Evolutionary conservation across 495 filamentous ascomycete species (phyloP).

Genomic region (Hypomontagnella monticulosa): DNA sequence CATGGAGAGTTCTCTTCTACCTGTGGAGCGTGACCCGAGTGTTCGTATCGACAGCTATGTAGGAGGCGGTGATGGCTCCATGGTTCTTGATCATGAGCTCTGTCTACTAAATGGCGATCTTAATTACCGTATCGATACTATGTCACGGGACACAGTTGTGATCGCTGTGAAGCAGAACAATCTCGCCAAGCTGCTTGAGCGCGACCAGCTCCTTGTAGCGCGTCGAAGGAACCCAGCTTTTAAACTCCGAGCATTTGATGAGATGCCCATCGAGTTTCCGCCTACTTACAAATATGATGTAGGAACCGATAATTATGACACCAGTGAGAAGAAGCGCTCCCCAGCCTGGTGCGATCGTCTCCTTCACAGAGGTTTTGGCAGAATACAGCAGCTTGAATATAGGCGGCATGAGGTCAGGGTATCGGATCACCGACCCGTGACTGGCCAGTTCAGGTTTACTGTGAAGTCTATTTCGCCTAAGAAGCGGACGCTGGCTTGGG

Average conservation of each 20-base stretch:
- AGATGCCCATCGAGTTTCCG: conserved; percentile 86
- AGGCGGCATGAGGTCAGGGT: conserved; percentile 86
- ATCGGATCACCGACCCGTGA: conserved; percentile 94
- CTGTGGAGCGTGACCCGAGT: conserved; percentile 67
- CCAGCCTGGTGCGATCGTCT: conserved; percentile 98
- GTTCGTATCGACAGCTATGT: conserved; percentile 79
- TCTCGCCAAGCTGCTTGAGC: conserved; percentile 87
- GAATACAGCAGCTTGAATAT: conserved; percentile 88
- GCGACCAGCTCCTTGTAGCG: conserved; percentile 91
- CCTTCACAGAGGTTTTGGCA: conserved; percentile 82
- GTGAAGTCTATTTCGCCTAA: conserved; percentile 80
- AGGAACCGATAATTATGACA: conserved; percentile 91
- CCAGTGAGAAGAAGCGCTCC: conserved; percentile 92
- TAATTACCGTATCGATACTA: conserved; percentile 98
- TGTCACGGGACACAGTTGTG: conserved; percentile 90
- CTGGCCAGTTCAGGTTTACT: conserved; percentile 78
- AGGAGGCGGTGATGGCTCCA: conserved; percentile 90
- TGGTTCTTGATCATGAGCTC: conserved; percentile 97
- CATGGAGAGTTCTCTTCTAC: conserved; percentile 78
- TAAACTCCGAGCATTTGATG: conserved; percentile 83
- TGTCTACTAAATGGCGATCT: conserved; percentile 96
- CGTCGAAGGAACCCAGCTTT: conserved; percentile 88
- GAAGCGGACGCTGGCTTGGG: conserved; percentile 72
- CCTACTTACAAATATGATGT: conserved; percentile 99
- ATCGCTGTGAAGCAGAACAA: conserved; percentile 81